Evolutionary conservation across 2,329 filamentous ascomycete species (phyloP).

Genomic region (Colletotrichum caudatum): DNA sequence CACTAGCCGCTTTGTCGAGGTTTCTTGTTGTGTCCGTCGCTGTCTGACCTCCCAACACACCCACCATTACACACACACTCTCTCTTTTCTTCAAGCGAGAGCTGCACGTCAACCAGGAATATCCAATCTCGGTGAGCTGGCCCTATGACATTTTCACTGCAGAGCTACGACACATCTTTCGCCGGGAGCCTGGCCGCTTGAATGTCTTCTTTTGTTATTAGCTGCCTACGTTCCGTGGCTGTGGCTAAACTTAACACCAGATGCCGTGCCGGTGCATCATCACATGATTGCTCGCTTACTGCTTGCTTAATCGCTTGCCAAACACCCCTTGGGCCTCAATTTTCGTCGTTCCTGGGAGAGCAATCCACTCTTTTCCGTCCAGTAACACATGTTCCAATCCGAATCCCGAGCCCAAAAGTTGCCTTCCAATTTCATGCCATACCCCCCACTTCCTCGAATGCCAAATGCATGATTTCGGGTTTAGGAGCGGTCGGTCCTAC

Average conservation of each 20-base stretch:
- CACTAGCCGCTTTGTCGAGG: constrained; percentile 9
- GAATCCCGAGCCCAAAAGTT: constrained; percentile 4
- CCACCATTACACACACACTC: neutral
- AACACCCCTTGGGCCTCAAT: neutral
- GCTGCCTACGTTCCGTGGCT: constrained; percentile 31
- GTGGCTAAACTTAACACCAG: constrained; percentile 43
- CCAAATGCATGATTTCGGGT: constrained; percentile 23
- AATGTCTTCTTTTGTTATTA: constrained; percentile 26
- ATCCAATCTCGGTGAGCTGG: constrained; percentile 12
- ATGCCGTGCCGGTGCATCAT: constrained; percentile 40
- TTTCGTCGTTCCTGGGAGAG: constrained; percentile 14
- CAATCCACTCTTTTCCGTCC: constrained; percentile 17
- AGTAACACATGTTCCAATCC: constrained; percentile 31
- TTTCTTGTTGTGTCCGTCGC: neutral
- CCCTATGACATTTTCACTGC: constrained; percentile 10
- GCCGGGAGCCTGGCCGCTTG: neutral
- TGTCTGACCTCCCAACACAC: neutral
- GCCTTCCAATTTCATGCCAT: constrained; percentile 13
- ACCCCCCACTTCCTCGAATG: constrained; percentile 1
- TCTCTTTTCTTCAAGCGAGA: constrained; percentile 3
- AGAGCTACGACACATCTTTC: constrained; percentile 16
- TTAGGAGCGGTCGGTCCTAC: constrained; percentile 23
- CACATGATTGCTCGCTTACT: constrained; percentile 33
- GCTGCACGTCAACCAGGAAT: constrained; percentile 18
- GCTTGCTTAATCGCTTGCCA: constrained; percentile 31